Evolutionary conservation across 176 grass and related monocot genomes (phyloP).

Genomic region (Saccharum spontaneum): DNA sequence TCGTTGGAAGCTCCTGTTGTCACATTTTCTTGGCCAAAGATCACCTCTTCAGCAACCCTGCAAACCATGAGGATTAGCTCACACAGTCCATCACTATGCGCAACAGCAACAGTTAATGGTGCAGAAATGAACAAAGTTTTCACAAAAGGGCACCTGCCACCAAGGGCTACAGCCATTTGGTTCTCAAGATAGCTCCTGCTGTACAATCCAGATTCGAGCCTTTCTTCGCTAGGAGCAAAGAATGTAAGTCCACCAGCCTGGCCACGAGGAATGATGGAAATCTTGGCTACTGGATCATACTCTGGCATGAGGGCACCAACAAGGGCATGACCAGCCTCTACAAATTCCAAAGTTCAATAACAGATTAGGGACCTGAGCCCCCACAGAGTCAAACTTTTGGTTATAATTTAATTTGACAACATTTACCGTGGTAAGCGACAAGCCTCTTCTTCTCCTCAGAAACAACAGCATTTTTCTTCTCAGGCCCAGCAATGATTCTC

Average conservation of each 20-base stretch:
- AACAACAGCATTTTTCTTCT: conserved; percentile 99
- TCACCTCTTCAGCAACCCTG: conserved; percentile 99
- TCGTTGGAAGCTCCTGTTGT: conserved; percentile 96
- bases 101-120: not conserved
- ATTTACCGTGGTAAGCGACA: conserved; percentile 92
- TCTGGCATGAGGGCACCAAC: conserved; percentile 98
- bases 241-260: conserved; percentile 96
- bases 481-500: conserved; percentile 98
- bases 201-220: conserved; percentile 91
- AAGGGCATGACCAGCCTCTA: conserved; percentile 96
- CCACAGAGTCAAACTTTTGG: not conserved
- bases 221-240: conserved; percentile 95
- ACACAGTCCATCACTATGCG: not conserved
- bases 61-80: conserved; percentile 5
- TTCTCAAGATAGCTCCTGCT: conserved; percentile 98
- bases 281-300: conserved; percentile 95
- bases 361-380: not conserved
- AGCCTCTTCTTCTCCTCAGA: conserved; percentile 95
- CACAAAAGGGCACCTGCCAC: conserved; percentile 61
- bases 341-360: conserved; percentile 19
- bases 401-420: not conserved
- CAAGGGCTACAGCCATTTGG: conserved; percentile 99
- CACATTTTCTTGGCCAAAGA: conserved; percentile 91
- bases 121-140: not conserved
- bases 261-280: conserved; percentile 95